A percentile compares a stretch with the other conserved stretches of the same genome.
phyloP scores from a whole-genome alignment of 192 early-diverging fungal species.

The Entomortierella chlamydospora region DNA sequence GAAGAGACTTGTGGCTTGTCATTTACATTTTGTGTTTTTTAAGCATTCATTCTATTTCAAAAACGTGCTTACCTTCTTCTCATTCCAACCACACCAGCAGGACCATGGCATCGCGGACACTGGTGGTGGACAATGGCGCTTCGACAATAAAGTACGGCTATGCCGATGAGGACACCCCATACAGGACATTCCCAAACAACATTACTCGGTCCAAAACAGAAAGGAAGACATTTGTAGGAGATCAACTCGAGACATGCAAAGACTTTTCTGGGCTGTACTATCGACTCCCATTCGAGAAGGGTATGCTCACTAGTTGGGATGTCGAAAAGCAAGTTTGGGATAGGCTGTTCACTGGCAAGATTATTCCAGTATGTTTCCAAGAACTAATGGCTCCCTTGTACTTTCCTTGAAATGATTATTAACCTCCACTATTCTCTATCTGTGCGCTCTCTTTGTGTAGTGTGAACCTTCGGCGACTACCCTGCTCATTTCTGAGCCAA shows the following conservation, averaged over 20 bases:
- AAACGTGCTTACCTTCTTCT: background rate
- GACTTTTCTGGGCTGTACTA: conserved; percentile 82
- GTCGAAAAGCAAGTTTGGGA: conserved; percentile 85
- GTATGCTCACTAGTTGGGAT: conserved; percentile 83
- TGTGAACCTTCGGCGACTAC: conserved; percentile 69
- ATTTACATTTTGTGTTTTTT: background rate
- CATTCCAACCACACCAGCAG: background rate
- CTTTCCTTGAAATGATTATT: background rate
- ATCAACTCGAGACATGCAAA: conserved; percentile 69
- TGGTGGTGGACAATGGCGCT: conserved; percentile 55
- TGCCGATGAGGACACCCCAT: conserved; percentile 22
- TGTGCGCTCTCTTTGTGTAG: conserved; percentile 36
- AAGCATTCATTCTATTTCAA: background rate
- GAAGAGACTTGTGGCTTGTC: background rate
- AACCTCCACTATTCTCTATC: background rate
- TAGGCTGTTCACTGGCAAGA: conserved; percentile 71
- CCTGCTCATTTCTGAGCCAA: conserved; percentile 81
- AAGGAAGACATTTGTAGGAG: conserved; percentile 71
- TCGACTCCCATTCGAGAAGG: conserved; percentile 85
- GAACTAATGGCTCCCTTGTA: background rate
- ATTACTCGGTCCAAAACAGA: conserved; percentile 68
- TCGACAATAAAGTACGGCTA: conserved; percentile 47
- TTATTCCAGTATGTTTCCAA: conserved; percentile 64
- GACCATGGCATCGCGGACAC: conserved; percentile 30
- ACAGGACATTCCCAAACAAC: conserved; percentile 68